Base-by-base conservation (phyloP, 495 filamentous ascomycete species). In the Aspergillus sclerotiicarbonarius region DNA sequence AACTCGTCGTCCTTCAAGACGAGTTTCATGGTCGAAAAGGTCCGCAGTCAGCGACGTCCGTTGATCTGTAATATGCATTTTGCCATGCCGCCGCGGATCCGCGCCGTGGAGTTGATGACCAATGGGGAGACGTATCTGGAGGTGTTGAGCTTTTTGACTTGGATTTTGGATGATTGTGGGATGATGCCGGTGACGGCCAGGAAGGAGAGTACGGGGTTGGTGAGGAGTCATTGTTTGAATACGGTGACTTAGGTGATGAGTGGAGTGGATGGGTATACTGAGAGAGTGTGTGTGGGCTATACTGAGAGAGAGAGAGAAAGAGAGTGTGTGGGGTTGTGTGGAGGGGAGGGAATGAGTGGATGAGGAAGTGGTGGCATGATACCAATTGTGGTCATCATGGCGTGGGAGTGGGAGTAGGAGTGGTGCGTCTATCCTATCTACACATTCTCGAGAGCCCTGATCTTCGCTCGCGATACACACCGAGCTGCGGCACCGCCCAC, bases 91-190 rank as follows among this genome's bases (percentile, higher is more conserved):
- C 79, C 80, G 0, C 51, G 56, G 25, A 70, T 67, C 54, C 63
- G 63, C 31, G 59, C 65, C 19, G 81, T 83, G 12, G 81, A 83
- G 63, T 59, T 84, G 13, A 83, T 84, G 81, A 76, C 78, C 0
- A 63, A 69, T 65, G 79, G 79, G 0, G 46, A 67, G n/a, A 84
- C 81, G 6, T 51, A 71, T 32, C 56, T 62, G 0, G 70, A 56
- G 0, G 72, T 82, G 9, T 71, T 83, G 46, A 59, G 66, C 8
- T 79, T 82, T 57, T 58, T 84, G 57, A 67, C 60, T 18, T 1
- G 61, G 59, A 8, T 64, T 70, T 65, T 77, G 65, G 32, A 69
- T 54, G 66, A 74, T 59, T 57, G 75, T 25, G 69, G 78, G 1
- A 61, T 78, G 15, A 50, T 44, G 8, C 80, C 81, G 5, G 70